Evolutionary conservation across 805 yeast genomes (phyloP).

Genomic region (Candida lessepsii): DNA sequence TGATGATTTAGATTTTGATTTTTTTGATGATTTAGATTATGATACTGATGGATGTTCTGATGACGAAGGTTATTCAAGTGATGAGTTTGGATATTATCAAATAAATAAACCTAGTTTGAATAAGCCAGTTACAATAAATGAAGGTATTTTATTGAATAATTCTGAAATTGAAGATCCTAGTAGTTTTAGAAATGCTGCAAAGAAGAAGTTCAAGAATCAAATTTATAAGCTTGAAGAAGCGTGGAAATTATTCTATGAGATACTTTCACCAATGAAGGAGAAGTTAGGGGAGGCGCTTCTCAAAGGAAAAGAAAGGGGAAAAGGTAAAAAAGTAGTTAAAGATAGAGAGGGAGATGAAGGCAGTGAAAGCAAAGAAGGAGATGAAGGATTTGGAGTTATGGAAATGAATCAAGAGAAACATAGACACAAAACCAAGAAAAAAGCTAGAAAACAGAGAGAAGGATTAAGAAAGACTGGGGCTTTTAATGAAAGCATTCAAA

Average conservation of each 20-base stretch:
- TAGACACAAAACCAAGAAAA: too few relatives aligned
- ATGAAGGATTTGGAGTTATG: too few relatives aligned
- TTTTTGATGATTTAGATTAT: conserved; percentile 5
- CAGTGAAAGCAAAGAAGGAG: background rate
- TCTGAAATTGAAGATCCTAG: too few relatives aligned
- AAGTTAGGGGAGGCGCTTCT: conserved; percentile 1
- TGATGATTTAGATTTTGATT: conserved; percentile 10
- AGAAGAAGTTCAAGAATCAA: conserved; percentile 1
- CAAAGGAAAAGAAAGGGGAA: too few relatives aligned
- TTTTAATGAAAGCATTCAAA: too few relatives aligned
- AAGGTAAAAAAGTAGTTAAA: too few relatives aligned
- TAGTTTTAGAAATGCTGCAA: background rate
- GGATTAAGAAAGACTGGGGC: too few relatives aligned
- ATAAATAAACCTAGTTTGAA: too few relatives aligned
- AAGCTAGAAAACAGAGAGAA: too few relatives aligned
- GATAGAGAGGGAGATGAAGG: background rate
- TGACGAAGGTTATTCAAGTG: conserved; percentile 3
- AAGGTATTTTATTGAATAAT: too few relatives aligned
- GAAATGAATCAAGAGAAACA: too few relatives aligned
- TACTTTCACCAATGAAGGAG: conserved; percentile 8
- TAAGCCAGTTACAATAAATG: too few relatives aligned
- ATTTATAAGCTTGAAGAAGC: conserved; percentile 1
- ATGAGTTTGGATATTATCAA: conserved; percentile 1
- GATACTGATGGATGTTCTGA: conserved; percentile 4
- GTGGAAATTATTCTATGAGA: conserved; percentile 7